Evolutionary conservation across 495 filamentous ascomycete genomes (phyloP).

Genomic region (Entonaema liquescens): DNA sequence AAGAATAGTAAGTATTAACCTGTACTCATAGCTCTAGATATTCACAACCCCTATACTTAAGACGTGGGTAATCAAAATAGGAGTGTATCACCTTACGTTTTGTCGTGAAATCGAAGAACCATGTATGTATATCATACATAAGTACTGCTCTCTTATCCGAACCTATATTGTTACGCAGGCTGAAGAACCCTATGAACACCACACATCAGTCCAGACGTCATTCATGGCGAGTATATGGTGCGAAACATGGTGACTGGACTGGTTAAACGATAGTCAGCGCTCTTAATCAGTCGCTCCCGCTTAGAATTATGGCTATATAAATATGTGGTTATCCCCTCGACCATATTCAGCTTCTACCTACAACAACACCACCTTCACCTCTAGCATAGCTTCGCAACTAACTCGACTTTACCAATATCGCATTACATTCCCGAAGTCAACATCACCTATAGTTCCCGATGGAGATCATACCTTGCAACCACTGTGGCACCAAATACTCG

Average conservation of each 20-base stretch:
- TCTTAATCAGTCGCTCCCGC: neutral
- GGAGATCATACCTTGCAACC: neutral
- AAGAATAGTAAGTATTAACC: too few relatives aligned
- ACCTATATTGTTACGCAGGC: neutral
- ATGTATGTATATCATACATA: too few relatives aligned
- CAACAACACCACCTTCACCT: neutral
- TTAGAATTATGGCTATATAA: neutral
- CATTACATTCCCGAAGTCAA: neutral
- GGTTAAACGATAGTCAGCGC: neutral
- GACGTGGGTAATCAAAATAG: too few relatives aligned
- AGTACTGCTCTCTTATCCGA: too few relatives aligned
- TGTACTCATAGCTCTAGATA: too few relatives aligned
- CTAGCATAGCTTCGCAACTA: neutral
- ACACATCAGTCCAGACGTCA: neutral
- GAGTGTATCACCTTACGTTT: too few relatives aligned
- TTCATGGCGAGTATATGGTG: neutral
- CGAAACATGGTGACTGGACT: neutral
- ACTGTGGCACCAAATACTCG: conserved; percentile 3
- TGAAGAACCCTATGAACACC: neutral
- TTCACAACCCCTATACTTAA: too few relatives aligned
- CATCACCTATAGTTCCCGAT: neutral
- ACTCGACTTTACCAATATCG: neutral
- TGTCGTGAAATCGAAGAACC: too few relatives aligned
- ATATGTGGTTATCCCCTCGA: neutral
- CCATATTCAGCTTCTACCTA: neutral